phyloP scores from a whole-genome alignment of 2,329 filamentous ascomycete genomes.

The Neonectria sp. region DNA sequence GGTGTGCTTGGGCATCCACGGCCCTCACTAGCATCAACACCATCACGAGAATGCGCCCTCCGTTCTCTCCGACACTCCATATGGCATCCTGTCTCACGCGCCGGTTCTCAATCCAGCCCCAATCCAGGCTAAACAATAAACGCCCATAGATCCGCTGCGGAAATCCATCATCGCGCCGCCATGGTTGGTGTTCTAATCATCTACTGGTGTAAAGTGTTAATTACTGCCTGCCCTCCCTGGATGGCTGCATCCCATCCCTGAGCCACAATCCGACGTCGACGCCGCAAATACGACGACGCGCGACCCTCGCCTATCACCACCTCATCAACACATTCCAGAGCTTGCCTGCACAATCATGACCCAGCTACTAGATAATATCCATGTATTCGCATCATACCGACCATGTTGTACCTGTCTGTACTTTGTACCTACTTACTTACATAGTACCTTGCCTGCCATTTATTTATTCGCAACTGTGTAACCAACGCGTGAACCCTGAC shows the following conservation, averaged over 20 bases:
- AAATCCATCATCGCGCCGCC: constrained; percentile 4
- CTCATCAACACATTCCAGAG: constrained; percentile 16
- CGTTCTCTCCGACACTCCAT: neutral
- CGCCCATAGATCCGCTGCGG: neutral
- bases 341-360: neutral
- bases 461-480: neutral
- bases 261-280: constrained; percentile 21
- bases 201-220: neutral
- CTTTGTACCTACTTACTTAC: neutral
- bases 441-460: neutral
- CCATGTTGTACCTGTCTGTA: neutral
- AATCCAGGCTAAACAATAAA: too few species aligned
- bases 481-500: neutral
- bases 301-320: constrained; percentile 19
- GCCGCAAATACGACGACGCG: constrained; percentile 20
- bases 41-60: neutral
- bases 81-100: neutral
- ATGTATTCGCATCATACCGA: neutral
- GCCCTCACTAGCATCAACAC: neutral
- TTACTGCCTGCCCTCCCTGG: constrained; percentile 11
- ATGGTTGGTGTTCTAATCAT: constrained; percentile 20
- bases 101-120: neutral
- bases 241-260: constrained; percentile 19
- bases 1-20: neutral
- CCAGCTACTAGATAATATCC: neutral